Conservation (phyloP, 495 filamentous ascomycete genomes). For the Aspergillus avenaceus region DNA sequence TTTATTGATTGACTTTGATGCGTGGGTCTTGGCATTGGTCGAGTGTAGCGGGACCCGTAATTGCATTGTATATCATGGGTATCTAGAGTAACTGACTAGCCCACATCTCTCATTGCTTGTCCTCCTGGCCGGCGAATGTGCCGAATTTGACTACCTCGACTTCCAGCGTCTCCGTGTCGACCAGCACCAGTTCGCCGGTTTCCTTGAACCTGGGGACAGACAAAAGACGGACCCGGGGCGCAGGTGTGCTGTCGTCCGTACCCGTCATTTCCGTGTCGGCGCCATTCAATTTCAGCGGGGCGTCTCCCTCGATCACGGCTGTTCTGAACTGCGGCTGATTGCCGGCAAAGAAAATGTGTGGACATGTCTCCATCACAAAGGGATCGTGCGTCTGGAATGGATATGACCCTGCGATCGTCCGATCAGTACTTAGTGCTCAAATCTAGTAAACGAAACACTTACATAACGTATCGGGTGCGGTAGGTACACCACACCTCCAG, state of each 20-base stretch:
- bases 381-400: conserved; percentile 90
- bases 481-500: conserved; percentile 90
- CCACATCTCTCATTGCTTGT: conserved; percentile 30
- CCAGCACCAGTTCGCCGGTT: conserved; percentile 76
- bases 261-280: conserved; percentile 42
- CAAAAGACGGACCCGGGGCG: conserved; percentile 69
- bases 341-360: conserved; percentile 87
- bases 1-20: conserved; percentile 8
- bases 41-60: neutral
- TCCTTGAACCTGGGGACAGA: conserved; percentile 76
- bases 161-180: conserved; percentile 83
- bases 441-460: conserved; percentile 31
- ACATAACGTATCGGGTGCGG: conserved; percentile 95
- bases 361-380: conserved; percentile 77
- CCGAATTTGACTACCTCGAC: conserved; percentile 66
- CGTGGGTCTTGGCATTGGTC: conserved; percentile 18
- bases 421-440: conserved; percentile 11
- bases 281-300: conserved; percentile 30
- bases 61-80: neutral
- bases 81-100: neutral
- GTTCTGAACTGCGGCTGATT: conserved; percentile 83
- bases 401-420: conserved; percentile 70
- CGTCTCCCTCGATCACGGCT: conserved; percentile 57
- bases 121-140: conserved; percentile 43
- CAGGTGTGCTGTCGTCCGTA: conserved; percentile 35